Conservation (phyloP, 2,329 filamentous ascomycete species). For the Neodidymelliopsis sp. region DNA sequence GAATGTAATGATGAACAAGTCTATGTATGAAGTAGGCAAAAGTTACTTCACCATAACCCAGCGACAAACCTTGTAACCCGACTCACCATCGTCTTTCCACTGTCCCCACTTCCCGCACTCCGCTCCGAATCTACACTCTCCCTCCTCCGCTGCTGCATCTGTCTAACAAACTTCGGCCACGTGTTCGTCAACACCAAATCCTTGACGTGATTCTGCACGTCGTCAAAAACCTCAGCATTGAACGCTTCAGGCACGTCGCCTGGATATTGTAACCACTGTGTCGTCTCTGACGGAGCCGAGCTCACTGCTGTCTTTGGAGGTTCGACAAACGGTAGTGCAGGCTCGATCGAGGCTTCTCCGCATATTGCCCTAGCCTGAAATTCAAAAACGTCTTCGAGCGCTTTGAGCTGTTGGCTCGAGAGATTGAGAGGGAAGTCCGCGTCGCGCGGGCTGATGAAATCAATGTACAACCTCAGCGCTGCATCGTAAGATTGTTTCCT, state of each 20-base stretch:
- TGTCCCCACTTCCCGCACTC: constrained; percentile 4
- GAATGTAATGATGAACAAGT: background rate
- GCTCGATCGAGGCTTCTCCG: constrained; percentile 5
- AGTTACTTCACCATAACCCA: background rate
- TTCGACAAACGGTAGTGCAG: constrained; percentile 12
- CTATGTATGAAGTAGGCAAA: background rate
- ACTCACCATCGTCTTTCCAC: constrained; percentile 5
- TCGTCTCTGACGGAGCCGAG: background rate
- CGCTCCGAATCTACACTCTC: constrained; percentile 13
- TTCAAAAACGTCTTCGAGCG: constrained; percentile 19
- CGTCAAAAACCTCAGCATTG: constrained; percentile 14
- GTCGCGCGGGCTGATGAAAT: constrained; percentile 21
- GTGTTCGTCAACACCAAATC: constrained; percentile 24
- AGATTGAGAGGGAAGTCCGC: constrained; percentile 26
- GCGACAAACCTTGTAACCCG: constrained; percentile 8
- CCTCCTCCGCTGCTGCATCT: constrained; percentile 11
- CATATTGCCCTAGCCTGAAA: constrained; percentile 6
- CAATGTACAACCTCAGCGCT: constrained; percentile 19
- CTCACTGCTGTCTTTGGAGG: background rate
- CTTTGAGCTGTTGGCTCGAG: constrained; percentile 14
- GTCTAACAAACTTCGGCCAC: constrained; percentile 28
- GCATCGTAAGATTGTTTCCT: constrained; percentile 15
- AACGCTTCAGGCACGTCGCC: constrained; percentile 10
- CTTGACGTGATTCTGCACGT: constrained; percentile 16
- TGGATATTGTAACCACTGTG: background rate